phyloP scores from a whole-genome alignment of 441 rosid species.

The Erodium moschatum region DNA sequence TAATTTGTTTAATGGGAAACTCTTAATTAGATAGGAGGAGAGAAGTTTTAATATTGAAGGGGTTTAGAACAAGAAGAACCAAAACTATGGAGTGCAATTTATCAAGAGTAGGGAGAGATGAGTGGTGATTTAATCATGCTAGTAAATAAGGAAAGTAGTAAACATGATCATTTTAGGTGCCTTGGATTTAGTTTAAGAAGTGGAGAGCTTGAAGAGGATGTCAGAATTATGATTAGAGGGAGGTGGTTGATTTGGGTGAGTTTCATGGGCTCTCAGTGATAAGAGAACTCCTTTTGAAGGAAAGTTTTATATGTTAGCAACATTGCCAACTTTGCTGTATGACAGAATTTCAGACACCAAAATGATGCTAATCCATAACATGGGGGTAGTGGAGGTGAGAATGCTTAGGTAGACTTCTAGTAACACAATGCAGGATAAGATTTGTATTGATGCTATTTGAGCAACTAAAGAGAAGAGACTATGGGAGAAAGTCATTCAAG shows the following conservation, averaged over 20 bases:
- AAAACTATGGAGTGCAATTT: not conserved
- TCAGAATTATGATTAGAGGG: not conserved
- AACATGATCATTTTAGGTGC: not conserved
- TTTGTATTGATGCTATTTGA: not conserved
- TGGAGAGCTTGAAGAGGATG: not conserved
- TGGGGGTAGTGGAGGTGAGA: not conserved
- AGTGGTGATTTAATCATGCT: not conserved
- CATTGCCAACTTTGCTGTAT: not conserved
- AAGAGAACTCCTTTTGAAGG: not conserved
- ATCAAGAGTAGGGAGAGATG: not conserved
- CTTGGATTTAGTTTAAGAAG: not conserved
- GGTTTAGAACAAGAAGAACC: not conserved
- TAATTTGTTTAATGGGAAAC: not conserved
- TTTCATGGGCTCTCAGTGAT: not conserved
- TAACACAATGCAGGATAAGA: not conserved
- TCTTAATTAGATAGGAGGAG: not conserved
- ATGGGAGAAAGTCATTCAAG: not conserved
- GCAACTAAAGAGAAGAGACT: not conserved
- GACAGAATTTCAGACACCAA: not conserved
- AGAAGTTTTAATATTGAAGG: not conserved
- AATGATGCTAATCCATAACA: not conserved
- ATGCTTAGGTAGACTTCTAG: not conserved
- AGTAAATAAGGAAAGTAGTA: not conserved
- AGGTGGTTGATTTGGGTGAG: not conserved
- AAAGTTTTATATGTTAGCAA: not conserved